These are phyloP conservation scores for Fallopia convolvulus DNA, from an alignment of 148 eudicot species.

Conservation along the genomic window DNA sequence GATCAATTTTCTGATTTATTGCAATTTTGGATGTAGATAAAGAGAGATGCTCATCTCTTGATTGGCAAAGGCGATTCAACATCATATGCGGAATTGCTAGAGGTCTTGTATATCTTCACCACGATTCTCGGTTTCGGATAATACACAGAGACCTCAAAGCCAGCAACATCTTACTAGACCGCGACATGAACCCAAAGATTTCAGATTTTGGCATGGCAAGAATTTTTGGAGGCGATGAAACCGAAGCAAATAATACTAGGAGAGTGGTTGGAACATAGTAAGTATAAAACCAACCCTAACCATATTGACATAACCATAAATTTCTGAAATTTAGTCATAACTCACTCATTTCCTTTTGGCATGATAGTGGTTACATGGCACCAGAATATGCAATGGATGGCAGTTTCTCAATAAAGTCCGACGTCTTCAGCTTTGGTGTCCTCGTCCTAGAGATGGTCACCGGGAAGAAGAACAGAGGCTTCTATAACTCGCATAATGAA, in stretches of 20 bases:
- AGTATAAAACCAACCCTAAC: background rate
- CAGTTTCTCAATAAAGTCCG: conserved; percentile 11
- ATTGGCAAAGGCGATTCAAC: conserved; percentile 25
- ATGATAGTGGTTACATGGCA: conserved; percentile 13
- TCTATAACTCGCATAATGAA: conserved; percentile 12
- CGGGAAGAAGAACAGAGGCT: conserved; percentile 12
- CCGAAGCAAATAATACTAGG: conserved; percentile 6
- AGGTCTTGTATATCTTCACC: conserved; percentile 34
- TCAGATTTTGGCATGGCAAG: conserved; percentile 18
- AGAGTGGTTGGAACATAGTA: conserved; percentile 14
- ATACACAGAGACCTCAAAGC: conserved; percentile 27
- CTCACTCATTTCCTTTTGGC: background rate
- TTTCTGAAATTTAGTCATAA: background rate
- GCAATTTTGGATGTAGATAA: background rate
- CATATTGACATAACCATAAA: background rate
- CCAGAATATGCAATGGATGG: conserved; percentile 19
- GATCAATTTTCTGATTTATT: background rate
- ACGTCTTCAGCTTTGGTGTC: conserved; percentile 16
- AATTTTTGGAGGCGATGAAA: conserved; percentile 10
- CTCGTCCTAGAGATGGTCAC: conserved; percentile 8
- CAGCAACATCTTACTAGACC: conserved; percentile 23
- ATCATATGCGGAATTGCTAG: conserved; percentile 27
- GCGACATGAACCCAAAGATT: conserved; percentile 21
- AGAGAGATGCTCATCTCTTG: background rate
- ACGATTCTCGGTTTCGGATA: conserved; percentile 29